Conservation (phyloP, 1,284 basidiomycete genomes). For the Amylostereum areolatum region DNA sequence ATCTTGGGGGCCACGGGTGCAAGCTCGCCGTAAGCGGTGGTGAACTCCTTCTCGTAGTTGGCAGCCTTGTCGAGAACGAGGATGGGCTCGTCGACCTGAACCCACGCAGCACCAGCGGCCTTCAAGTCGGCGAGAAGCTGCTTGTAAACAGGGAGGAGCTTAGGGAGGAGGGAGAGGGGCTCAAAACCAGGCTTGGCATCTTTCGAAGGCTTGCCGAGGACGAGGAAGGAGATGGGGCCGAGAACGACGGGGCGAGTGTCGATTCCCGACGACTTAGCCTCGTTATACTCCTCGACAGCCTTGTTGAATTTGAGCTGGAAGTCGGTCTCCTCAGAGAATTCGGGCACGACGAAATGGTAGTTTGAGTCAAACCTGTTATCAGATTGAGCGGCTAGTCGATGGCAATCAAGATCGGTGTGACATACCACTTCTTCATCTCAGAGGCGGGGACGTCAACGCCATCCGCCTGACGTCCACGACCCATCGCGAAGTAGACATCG, state of each 20-base stretch:
- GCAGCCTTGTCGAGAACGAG: slow-evolving; percentile 90
- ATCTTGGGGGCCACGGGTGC: slow-evolving; percentile 85
- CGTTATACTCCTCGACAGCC: slow-evolving; percentile 90
- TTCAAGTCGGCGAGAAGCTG: slow-evolving; percentile 90
- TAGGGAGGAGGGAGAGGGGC: slow-evolving; percentile 85
- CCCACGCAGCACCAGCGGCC: slow-evolving; percentile 87
- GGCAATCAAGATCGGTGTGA: slow-evolving; percentile 14
- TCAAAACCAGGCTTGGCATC: slow-evolving; percentile 85
- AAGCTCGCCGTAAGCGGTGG: slow-evolving; percentile 79
- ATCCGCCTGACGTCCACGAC: slow-evolving; percentile 93
- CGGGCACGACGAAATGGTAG: slow-evolving; percentile 99
- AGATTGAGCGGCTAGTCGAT: slow-evolving; percentile 7
- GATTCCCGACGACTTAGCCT: slow-evolving; percentile 90
- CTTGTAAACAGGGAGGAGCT: slow-evolving; percentile 90
- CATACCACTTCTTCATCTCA: slow-evolving; percentile 99
- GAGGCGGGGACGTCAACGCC: slow-evolving; percentile 96
- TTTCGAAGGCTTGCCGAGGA: slow-evolving; percentile 89
- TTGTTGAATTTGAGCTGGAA: slow-evolving; percentile 98
- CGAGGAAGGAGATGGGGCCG: slow-evolving; percentile 94
- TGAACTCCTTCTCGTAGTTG: slow-evolving; percentile 77
- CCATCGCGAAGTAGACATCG: slow-evolving; percentile 98
- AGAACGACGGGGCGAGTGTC: slow-evolving; percentile 93
- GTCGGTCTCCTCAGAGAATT: slow-evolving; percentile 87
- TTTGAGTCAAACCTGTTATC: slow-evolving; percentile 92
- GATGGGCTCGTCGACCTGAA: slow-evolving; percentile 97